phyloP scores from a whole-genome alignment of 1,284 basidiomycete species.

The Golubevia pallescens region DNA sequence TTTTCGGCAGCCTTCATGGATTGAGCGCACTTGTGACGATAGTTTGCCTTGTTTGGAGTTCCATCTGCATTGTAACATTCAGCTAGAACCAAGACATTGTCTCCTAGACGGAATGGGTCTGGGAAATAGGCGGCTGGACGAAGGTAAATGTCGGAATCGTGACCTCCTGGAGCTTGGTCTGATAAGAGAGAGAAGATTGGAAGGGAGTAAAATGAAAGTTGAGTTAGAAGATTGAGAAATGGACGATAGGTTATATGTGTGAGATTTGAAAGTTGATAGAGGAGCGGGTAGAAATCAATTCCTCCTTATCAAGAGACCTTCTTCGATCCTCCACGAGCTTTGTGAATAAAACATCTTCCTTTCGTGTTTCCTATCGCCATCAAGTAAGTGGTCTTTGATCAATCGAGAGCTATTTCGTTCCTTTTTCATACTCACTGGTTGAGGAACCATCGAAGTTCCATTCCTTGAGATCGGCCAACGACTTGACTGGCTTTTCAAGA shows the following conservation, averaged over 20 bases:
- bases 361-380: too few species aligned
- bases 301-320: too few species aligned
- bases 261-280: constrained; percentile 74
- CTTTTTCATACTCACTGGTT: constrained; percentile 22
- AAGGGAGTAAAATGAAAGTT: constrained; percentile 66
- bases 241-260: neutral
- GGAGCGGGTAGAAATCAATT: constrained; percentile 66
- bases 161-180: constrained; percentile 75
- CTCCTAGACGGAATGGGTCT: constrained; percentile 97
- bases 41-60: constrained; percentile 96
- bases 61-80: constrained; percentile 99
- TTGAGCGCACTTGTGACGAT: constrained; percentile 66
- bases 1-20: constrained; percentile 52
- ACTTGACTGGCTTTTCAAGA: constrained; percentile 78
- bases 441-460: constrained; percentile 94
- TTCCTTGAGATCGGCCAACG: constrained; percentile 75
- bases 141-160: constrained; percentile 97
- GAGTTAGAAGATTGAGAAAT: neutral
- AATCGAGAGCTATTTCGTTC: neutral
- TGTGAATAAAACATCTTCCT: too few species aligned
- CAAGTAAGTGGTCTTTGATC: neutral
- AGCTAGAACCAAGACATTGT: constrained; percentile 69
- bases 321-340: too few species aligned
- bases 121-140: constrained; percentile 97
- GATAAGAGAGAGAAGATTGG: neutral